Percentiles rank a stretch among this genome's conserved stretches.
Evolutionary conservation across 2,329 filamentous ascomycete genomes (phyloP).

Genomic region (Fusarium luffae): DNA sequence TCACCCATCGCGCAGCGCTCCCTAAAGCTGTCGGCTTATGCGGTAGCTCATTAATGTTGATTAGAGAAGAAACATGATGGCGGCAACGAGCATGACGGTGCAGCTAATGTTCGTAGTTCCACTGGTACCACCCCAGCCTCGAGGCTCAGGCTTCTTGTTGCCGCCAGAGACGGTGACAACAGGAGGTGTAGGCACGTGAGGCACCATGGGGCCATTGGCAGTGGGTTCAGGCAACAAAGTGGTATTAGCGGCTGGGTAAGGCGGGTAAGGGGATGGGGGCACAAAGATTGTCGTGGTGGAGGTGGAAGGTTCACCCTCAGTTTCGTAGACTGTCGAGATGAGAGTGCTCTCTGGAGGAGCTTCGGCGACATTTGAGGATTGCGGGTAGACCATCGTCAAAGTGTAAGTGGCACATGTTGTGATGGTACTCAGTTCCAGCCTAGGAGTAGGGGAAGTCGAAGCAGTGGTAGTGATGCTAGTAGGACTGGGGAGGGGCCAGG

Average conservation of each 20-base stretch:
- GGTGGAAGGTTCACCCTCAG: conserved; percentile 43
- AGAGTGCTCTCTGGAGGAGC: conserved; percentile 43
- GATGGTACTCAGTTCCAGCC: conserved; percentile 39
- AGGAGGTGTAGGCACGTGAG: conserved; percentile 42
- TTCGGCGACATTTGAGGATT: neutral
- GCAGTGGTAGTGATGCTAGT: conserved; percentile 42
- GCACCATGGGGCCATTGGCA: conserved; percentile 42
- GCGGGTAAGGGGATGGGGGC: conserved; percentile 41
- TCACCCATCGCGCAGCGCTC: neutral
- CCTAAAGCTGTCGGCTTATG: neutral
- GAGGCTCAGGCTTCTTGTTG: conserved; percentile 49
- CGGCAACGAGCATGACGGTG: conserved; percentile 52
- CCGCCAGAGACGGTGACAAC: conserved; percentile 49
- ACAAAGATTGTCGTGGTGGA: conserved; percentile 51
- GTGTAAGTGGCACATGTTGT: conserved; percentile 45
- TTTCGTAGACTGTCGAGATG: conserved; percentile 50
- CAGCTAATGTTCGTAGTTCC: conserved; percentile 50
- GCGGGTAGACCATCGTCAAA: conserved; percentile 7
- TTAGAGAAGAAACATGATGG: conserved; percentile 51
- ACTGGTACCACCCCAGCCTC: conserved; percentile 45
- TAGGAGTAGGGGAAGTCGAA: conserved; percentile 46
- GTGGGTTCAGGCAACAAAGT: conserved; percentile 40
- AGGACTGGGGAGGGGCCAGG: neutral
- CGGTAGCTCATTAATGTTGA: neutral
- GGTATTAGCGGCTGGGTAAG: conserved; percentile 48